A percentile compares a stretch with the other conserved stretches of the same genome.
Evolutionary conservation across 192 early-diverging fungal genomes (phyloP).

Genomic region (Mortierella alpina): DNA sequence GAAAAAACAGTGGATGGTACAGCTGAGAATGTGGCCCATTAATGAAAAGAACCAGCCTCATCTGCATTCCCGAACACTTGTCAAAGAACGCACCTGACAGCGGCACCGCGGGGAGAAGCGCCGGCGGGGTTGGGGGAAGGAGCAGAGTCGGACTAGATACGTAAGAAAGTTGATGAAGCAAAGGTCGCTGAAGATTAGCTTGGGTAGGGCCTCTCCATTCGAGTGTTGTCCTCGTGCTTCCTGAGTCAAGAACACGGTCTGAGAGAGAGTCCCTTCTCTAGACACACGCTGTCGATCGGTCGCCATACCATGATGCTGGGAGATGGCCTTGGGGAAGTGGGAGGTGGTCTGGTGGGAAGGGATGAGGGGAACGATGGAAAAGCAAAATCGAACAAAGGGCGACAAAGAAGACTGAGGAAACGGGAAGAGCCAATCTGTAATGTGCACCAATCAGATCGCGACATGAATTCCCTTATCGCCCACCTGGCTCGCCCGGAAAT

Average conservation of each 20-base stretch:
- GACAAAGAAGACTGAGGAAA: not conserved
- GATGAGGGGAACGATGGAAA: slow-evolving; percentile 7
- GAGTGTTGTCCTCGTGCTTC: no score
- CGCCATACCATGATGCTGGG: not conserved
- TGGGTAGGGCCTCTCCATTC: not conserved
- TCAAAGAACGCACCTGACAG: slow-evolving; percentile 28
- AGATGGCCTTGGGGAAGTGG: not conserved
- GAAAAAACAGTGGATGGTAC: no score
- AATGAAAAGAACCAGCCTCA: no score
- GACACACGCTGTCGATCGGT: not conserved
- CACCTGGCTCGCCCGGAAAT: not conserved
- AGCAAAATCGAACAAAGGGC: not conserved
- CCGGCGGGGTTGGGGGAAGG: slow-evolving; percentile 51
- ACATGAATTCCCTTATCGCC: not conserved
- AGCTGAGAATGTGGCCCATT: no score
- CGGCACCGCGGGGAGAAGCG: slow-evolving; percentile 40
- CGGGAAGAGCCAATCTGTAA: not conserved
- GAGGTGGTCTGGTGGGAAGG: not conserved
- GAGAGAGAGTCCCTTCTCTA: not conserved
- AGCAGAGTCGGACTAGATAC: slow-evolving; percentile 50
- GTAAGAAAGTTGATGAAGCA: not conserved
- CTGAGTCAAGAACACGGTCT: no score
- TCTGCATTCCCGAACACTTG: no score
- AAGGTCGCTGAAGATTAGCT: not conserved
- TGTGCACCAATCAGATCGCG: slow-evolving; percentile 5